Evolutionary conservation across 2,329 filamentous ascomycete species (phyloP).

Genomic region (Fusarium sp.): DNA sequence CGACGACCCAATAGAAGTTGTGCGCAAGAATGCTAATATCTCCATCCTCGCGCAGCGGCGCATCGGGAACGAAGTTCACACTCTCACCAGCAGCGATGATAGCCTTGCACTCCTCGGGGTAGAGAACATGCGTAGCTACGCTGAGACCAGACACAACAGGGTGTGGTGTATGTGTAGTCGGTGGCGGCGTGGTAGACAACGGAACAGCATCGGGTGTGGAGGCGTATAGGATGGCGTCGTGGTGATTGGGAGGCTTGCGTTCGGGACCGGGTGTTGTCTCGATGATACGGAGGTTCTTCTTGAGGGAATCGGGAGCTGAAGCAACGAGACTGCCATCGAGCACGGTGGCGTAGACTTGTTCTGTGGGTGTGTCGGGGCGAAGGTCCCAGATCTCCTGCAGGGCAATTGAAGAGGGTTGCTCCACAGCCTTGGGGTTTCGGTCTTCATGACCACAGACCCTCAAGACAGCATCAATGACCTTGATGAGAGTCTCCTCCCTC

Average conservation of each 20-base stretch:
- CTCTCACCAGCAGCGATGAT: slow-evolving; percentile 75
- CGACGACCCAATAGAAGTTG: slow-evolving; percentile 79
- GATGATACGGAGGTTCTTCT: slow-evolving; percentile 64
- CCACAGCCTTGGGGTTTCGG: slow-evolving; percentile 50
- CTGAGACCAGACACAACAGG: slow-evolving; percentile 71
- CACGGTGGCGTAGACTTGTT: slow-evolving; percentile 66
- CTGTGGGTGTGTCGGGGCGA: slow-evolving; percentile 54
- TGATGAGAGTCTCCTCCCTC: slow-evolving; percentile 66
- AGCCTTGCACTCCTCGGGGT: slow-evolving; percentile 69
- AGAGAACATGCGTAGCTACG: slow-evolving; percentile 69
- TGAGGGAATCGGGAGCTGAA: slow-evolving; percentile 51
- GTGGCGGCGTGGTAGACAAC: slow-evolving; percentile 57
- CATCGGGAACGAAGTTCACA: slow-evolving; percentile 74
- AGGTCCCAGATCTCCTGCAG: slow-evolving; percentile 72
- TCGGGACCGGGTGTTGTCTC: slow-evolving; percentile 69
- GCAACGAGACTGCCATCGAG: slow-evolving; percentile 66
- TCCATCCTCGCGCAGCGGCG: slow-evolving; percentile 72
- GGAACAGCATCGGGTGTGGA: slow-evolving; percentile 67
- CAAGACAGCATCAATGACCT: slow-evolving; percentile 72
- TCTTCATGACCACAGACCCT: slow-evolving; percentile 72
- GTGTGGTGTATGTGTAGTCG: slow-evolving; percentile 67
- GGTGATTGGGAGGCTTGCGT: slow-evolving; percentile 75
- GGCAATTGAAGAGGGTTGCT: slow-evolving; percentile 58
- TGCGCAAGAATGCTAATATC: slow-evolving; percentile 74
- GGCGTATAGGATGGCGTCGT: slow-evolving; percentile 73